Evolutionary conservation across 371 early-diverging fungal genomes (phyloP).

Genomic region (Capniomyces stellatus): DNA sequence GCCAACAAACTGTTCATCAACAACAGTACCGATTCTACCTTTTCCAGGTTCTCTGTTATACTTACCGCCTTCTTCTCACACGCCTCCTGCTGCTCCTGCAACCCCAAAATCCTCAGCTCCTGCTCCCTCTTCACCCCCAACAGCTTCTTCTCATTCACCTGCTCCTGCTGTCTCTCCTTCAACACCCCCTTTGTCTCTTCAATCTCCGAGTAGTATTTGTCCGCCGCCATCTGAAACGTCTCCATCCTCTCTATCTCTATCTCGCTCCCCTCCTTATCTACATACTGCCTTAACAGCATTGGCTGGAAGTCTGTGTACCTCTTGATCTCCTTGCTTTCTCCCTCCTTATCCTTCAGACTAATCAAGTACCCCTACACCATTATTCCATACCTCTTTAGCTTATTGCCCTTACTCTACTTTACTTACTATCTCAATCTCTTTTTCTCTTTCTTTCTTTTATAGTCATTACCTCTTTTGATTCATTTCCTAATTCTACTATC

Average conservation of each 20-base stretch:
- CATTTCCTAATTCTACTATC: slow-evolving; percentile 11
- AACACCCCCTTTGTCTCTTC: slow-evolving; percentile 70
- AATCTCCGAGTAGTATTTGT: slow-evolving; percentile 76
- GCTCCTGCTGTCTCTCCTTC: slow-evolving; percentile 50
- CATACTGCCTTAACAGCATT: slow-evolving; percentile 53
- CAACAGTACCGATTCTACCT: slow-evolving; percentile 70
- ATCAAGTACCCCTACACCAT: slow-evolving; percentile 13
- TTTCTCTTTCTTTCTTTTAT: too few species aligned
- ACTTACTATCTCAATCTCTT: too few species aligned
- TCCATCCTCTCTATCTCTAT: slow-evolving; percentile 34
- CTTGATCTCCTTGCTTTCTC: slow-evolving; percentile 31
- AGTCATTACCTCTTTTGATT: slow-evolving; percentile 24
- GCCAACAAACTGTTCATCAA: slow-evolving; percentile 76
- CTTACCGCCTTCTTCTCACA: slow-evolving; percentile 54
- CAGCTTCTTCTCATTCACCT: slow-evolving; percentile 62
- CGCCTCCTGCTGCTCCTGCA: slow-evolving; percentile 43
- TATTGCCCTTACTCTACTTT: slow-evolving; percentile 7
- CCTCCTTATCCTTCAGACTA: neutral
- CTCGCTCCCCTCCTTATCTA: too few species aligned
- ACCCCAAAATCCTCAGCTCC: slow-evolving; percentile 46
- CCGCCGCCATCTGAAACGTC: slow-evolving; percentile 71
- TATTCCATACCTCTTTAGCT: slow-evolving; percentile 23
- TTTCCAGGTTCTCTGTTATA: slow-evolving; percentile 62
- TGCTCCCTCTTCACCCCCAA: slow-evolving; percentile 66
- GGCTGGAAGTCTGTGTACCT: slow-evolving; percentile 67